Base-by-base conservation (phyloP, 2,329 filamentous ascomycete genomes). In the Talaromyces sp. region DNA sequence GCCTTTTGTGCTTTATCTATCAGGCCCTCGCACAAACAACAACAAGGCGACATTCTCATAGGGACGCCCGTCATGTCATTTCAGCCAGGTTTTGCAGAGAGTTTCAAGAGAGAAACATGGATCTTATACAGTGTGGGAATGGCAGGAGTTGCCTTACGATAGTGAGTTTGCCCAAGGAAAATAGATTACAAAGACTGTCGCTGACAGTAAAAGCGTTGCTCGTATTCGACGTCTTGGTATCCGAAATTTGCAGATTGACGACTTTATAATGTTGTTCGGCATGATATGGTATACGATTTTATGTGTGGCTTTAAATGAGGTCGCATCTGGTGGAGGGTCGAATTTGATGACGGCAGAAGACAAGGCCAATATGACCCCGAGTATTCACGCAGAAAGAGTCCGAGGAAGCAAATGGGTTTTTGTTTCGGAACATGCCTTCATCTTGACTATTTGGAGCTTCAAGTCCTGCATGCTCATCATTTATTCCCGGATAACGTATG, bases 321-420 rank as follows among this genome's bases (percentile, higher is more conserved):
- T 86, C 54, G 75, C 84, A 21, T 75, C 77, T 2, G 74, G 78
- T 35, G 83, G 82, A n/a, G 81, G 79, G 14, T 86, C 81, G 48
- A 88, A 88, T 66, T 75, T 87, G 19, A 84, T 87, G 71, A 75
- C 81, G 19, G 77, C 80, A 0, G 71, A 77, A 17, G 75, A 84
- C 29, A 69, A 72, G 0, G 66, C 70, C 0, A 62, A 68, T 3
- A 72, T 87, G 54, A 84, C 83, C 0, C 74, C 79, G 0, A 63
- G 73, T 0, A 76, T 75, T 38, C 77, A 80, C 53, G 65, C 63
- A 3, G 72, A 77, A 32, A 75, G 83, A 54, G 68, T 75, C 0
- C 73, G 70, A 41, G 85, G 85, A 11, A 86, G 83, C 52, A 88
- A 88, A 76, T 81, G 85, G 75, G 84, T 87, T 0, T 75, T 87